Base-by-base conservation (phyloP, 441 rosid species). In the Croton setiger region DNA sequence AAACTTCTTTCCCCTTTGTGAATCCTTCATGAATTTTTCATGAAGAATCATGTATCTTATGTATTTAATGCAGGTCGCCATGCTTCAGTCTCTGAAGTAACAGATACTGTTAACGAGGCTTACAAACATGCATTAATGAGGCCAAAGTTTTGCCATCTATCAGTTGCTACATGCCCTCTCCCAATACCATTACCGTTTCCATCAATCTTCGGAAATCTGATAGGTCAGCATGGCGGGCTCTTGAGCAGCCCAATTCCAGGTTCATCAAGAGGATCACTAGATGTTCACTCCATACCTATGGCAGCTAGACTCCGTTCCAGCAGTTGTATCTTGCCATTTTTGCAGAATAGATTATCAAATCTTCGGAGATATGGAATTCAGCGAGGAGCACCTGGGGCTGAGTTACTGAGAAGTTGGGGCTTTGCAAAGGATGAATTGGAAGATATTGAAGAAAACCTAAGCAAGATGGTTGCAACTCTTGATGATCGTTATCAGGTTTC, bases 181-280 rank as follows among this genome's bases (percentile, higher is more conserved):
- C 97, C 97, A 0, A 75, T 94, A 77, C 99, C 99, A 0, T 71
- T 92, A 81, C 94, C 97, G 35, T 92, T 90, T 81, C 99, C 99
- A 68, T 81, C 93, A 60, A 94, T 94, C 71, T 94, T 94, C 21
- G 76, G 92, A 8, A 84, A 81, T 69, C 69, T 65, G 2, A 82
- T 92, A 20, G 92, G 98, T 55, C 82, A 76, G 71, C 86, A 58
- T 9, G 98, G 98, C 20, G 91, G 83, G 86, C 86, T 92, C 33
- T 76, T 88, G 71, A 76, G 87, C 78, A 82, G 74, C 66, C 89
- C 96, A 6, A 70, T 74, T 27, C 61, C 72, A 14, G 84, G 83
- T 61, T 76, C 71, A 13, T 64, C 72, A 27, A 83, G 85, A 78
- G 95, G 97, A 41, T 84, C 97, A 0, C 84, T 90, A 2, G 91